phyloP scores from a whole-genome alignment of 768 basidiomycete species.

The Lactarius sanguifluus region DNA sequence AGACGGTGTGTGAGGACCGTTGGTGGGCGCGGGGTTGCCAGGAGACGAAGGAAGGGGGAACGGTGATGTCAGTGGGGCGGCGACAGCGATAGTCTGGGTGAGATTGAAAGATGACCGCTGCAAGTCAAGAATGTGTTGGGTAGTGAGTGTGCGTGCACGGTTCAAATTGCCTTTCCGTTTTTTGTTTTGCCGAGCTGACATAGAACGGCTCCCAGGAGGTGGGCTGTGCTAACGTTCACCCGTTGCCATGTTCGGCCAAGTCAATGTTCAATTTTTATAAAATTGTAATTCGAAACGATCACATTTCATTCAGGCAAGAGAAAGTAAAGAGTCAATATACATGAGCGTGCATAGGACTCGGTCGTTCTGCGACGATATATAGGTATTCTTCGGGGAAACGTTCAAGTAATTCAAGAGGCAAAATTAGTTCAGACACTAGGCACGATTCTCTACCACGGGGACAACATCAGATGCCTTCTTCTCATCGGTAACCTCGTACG shows the following conservation, averaged over 20 bases:
- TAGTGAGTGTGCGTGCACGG: constrained; percentile 66
- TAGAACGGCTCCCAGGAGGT: constrained; percentile 28
- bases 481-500: constrained; percentile 13
- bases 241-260: constrained; percentile 7
- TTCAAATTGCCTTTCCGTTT: constrained; percentile 57
- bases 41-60: constrained; percentile 8
- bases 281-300: background rate
- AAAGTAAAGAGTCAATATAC: constrained; percentile 9
- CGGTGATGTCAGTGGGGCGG: constrained; percentile 1
- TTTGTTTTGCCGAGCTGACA: constrained; percentile 64
- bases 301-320: background rate
- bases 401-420: background rate
- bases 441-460: constrained; percentile 1
- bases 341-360: background rate
- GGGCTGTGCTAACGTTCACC: constrained; percentile 9
- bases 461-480: background rate
- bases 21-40: constrained; percentile 32
- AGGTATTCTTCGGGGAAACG: background rate
- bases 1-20: constrained; percentile 38
- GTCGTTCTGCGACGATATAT: background rate
- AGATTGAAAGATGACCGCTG: background rate
- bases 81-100: background rate
- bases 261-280: background rate
- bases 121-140: background rate
- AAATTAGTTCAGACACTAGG: background rate